These are phyloP conservation scores for Xanthoceras sorbifolium DNA, from an alignment of 345 rosid genomes.

Conservation along the genomic window DNA sequence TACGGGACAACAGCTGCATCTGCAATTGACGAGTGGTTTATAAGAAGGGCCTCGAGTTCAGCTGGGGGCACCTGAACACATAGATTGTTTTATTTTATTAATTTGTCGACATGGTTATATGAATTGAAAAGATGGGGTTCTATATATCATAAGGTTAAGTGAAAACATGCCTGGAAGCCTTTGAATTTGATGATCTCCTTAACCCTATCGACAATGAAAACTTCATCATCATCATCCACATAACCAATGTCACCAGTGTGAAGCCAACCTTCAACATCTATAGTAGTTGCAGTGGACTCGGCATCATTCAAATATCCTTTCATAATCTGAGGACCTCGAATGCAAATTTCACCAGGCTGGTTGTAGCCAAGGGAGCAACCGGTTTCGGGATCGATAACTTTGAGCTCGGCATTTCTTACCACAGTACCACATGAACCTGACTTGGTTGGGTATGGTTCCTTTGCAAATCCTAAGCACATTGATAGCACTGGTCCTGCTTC, in stretches of 20 bases:
- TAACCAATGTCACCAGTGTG: conserved; percentile 93
- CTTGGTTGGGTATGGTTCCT: conserved; percentile 79
- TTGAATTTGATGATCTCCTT: conserved; percentile 93
- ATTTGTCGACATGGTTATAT: too few species aligned
- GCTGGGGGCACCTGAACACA: conserved; percentile 79
- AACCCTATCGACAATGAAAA: conserved; percentile 81
- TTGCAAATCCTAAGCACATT: conserved; percentile 85
- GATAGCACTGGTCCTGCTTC: conserved; percentile 96
- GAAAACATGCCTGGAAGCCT: conserved; percentile 68
- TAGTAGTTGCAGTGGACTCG: conserved; percentile 65
- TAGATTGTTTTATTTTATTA: too few species aligned
- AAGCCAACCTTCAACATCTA: conserved; percentile 86
- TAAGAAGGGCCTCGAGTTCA: conserved; percentile 81
- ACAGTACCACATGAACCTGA: conserved; percentile 95
- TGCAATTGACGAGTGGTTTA: conserved; percentile 63
- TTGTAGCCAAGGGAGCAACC: conserved; percentile 64
- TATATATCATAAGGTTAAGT: too few species aligned
- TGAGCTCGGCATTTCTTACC: conserved; percentile 86
- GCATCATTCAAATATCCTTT: conserved; percentile 80
- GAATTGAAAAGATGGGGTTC: too few species aligned
- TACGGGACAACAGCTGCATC: conserved; percentile 97
- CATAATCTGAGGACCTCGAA: conserved; percentile 89
- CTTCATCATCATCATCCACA: conserved; percentile 78
- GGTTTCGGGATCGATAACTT: conserved; percentile 79
- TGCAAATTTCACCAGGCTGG: conserved; percentile 92